A percentile compares a stretch with the other conserved stretches of the same genome.
phyloP scores from a whole-genome alignment of 1,139 yeast genomes.

The Geotrichum aggregatum region DNA sequence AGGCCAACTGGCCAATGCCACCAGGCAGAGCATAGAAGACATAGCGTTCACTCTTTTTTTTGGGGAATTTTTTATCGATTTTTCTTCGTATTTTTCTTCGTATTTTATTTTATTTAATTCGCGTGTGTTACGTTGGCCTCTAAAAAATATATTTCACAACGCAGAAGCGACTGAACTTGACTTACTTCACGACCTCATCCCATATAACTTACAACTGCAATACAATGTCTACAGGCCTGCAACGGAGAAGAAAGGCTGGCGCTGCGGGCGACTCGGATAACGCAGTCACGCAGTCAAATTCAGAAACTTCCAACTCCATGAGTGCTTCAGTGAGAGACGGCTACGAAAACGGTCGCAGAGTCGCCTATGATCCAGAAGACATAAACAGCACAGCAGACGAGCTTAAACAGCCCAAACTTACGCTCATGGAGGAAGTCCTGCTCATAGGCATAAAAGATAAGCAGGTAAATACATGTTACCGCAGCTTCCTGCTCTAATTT shows the following conservation, averaged over 20 bases:
- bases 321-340: constrained; percentile 16
- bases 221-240: constrained; percentile 41
- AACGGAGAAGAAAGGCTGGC: constrained; percentile 47
- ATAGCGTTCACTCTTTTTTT: neutral
- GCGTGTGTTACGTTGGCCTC: neutral
- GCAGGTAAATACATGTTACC: constrained; percentile 41
- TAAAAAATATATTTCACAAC: neutral
- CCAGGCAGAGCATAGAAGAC: no score
- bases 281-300: neutral
- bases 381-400: constrained; percentile 50
- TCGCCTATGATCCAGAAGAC: constrained; percentile 85
- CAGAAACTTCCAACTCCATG: neutral
- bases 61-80: neutral
- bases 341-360: constrained; percentile 48
- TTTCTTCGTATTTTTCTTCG: neutral
- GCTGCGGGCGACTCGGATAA: constrained; percentile 12
- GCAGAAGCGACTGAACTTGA: constrained; percentile 1
- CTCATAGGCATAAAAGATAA: constrained; percentile 90
- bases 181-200: no score
- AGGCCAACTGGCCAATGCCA: neutral
- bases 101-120: neutral
- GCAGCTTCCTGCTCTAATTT: no score
- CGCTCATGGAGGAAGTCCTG: constrained; percentile 93
- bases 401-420: constrained; percentile 60
- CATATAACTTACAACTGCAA: no score